Base-by-base conservation (phyloP, 2,329 filamentous ascomycete species). In the Penicillium sp. region DNA sequence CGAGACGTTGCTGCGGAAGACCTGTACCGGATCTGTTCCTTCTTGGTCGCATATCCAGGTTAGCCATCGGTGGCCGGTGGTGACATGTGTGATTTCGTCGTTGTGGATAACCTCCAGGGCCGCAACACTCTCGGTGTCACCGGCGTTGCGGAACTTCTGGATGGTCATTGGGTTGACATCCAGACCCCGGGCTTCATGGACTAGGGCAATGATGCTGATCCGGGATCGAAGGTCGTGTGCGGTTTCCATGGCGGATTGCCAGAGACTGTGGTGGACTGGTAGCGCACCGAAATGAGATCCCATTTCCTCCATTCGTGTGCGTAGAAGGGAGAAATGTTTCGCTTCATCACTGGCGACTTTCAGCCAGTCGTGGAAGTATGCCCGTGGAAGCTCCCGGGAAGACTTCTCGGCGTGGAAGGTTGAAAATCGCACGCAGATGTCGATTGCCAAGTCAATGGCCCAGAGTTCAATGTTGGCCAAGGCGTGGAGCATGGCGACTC, bases 41-140 rank as follows among this genome's bases (percentile, higher is more conserved):
- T 78, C 76, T 41, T 77, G 70, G 27, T 69, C 63, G 44, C 76
- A 78, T 20, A 78, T 77, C 76, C 76, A 78, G 2, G 67, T 73
- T 35, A 78, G 50, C 76, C 76, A 78, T 30, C 75, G 62, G 51
- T 78, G 75, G 4, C 75, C 76, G 4, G 75, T 77, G 0, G 76
- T 78, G 18, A 78, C 75, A 54, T 78, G 76, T 0, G 76, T 78
- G 38, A 78, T 77, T 56, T 78, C 76, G 40, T 78, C 76, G 44
- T 76, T 76, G 46, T 78, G 76, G 28, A 78, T 78, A 20, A 77
- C 63, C 31, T 71, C 71, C 48, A 78, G 54, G 3, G 64, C 63
- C 9, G 71, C 65, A 13, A 76, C 74, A 44, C 74, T 78, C 42
- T 78, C 74, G 8, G 31, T 36, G 38, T 78, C 76, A 2, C 62